These are phyloP conservation scores for Thalassiosira hispida DNA, from an alignment of 352 stramenopile genomes.

Conservation along the genomic window DNA sequence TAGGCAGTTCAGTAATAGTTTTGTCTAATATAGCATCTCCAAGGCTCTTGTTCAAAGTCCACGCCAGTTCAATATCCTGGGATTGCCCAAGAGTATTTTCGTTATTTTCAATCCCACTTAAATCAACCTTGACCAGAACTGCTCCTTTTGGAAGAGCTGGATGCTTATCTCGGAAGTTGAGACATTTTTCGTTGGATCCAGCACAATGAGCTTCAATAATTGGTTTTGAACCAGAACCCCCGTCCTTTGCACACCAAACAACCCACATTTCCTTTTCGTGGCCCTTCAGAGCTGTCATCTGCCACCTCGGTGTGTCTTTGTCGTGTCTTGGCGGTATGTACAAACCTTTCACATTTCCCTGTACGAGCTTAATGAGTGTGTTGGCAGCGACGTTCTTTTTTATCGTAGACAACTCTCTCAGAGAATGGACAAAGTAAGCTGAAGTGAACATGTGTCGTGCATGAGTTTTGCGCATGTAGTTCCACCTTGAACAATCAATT, in stretches of 20 bases:
- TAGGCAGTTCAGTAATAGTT: slow-evolving; percentile 14
- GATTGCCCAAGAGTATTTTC: slow-evolving; percentile 18
- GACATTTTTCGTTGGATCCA: slow-evolving; percentile 35
- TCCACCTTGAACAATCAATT: too few relatives aligned
- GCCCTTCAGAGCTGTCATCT: slow-evolving; percentile 34
- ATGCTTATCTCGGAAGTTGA: slow-evolving; percentile 43
- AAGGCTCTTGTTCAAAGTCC: slow-evolving; percentile 27
- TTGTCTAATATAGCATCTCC: slow-evolving; percentile 27
- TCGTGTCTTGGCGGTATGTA: slow-evolving; percentile 20
- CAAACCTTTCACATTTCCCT: background rate
- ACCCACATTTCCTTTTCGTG: slow-evolving; percentile 17
- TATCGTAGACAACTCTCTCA: slow-evolving; percentile 27
- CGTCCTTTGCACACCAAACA: slow-evolving; percentile 36
- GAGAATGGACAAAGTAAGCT: slow-evolving; percentile 42
- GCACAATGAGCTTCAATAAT: slow-evolving; percentile 58
- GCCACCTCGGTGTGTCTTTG: slow-evolving; percentile 25
- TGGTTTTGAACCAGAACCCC: slow-evolving; percentile 5
- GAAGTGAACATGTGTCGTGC: too few relatives aligned
- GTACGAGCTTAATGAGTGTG: slow-evolving; percentile 19
- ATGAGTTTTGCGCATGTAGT: too few relatives aligned
- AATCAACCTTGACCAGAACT: slow-evolving; percentile 25
- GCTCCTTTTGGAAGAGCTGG: slow-evolving; percentile 32
- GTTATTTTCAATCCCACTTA: slow-evolving; percentile 16
- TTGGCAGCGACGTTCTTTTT: slow-evolving; percentile 40
- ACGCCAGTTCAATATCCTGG: slow-evolving; percentile 34